These are phyloP conservation scores for Candida tammaniensis DNA, from an alignment of 805 yeast genomes.

Conservation along the genomic window DNA sequence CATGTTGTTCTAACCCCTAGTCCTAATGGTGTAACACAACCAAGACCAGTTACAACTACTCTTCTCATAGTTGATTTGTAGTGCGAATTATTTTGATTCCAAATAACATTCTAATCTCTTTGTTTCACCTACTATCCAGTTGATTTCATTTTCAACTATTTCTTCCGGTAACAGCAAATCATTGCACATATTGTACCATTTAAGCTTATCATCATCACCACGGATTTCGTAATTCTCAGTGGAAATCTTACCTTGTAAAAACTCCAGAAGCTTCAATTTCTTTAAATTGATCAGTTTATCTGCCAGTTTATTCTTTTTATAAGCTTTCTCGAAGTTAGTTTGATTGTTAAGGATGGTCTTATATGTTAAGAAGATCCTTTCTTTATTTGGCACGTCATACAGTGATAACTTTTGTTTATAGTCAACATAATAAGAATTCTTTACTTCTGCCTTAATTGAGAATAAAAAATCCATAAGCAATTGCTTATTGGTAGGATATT, in stretches of 20 bases:
- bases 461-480: constrained; percentile 25
- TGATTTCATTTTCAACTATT: constrained; percentile 25
- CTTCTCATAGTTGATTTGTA: constrained; percentile 31
- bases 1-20: constrained; percentile 57
- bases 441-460: constrained; percentile 25
- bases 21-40: constrained; percentile 84
- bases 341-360: constrained; percentile 28
- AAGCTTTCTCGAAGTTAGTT: constrained; percentile 25
- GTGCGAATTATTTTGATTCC: constrained; percentile 5
- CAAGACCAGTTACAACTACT: constrained; percentile 92
- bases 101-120: constrained; percentile 31
- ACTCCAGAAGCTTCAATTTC: constrained; percentile 23
- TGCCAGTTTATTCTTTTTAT: constrained; percentile 13
- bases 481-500: constrained; percentile 17
- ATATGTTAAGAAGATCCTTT: constrained; percentile 22
- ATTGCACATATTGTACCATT: constrained; percentile 31
- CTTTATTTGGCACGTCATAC: constrained; percentile 14
- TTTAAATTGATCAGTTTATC: constrained; percentile 25
- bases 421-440: constrained; percentile 24
- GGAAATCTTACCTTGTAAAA: constrained; percentile 11
- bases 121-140: constrained; percentile 40
- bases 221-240: background rate
- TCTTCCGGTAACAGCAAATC: constrained; percentile 15
- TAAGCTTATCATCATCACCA: constrained; percentile 18
- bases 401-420: constrained; percentile 18